Conservation (phyloP, 2,329 filamentous ascomycete genomes). For the Dactylonectria macrodidyma region DNA sequence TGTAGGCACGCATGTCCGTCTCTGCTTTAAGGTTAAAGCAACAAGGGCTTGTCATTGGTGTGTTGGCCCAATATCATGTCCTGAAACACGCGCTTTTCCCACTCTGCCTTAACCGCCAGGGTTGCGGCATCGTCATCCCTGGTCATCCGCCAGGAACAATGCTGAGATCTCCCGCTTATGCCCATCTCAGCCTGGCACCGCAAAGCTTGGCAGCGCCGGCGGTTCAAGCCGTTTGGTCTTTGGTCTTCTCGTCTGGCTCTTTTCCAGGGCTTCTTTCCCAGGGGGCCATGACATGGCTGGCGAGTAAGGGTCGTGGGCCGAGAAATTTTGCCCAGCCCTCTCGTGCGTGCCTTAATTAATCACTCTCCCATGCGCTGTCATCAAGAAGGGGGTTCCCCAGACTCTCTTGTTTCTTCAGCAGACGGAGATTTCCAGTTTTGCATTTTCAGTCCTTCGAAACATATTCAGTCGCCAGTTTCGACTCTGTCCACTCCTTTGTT, state of each 20-base stretch:
- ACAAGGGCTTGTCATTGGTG: neutral
- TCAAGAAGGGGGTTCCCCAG: constrained; percentile 4
- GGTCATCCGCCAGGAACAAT: constrained; percentile 33
- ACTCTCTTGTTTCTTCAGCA: neutral
- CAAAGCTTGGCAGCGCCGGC: constrained; percentile 32
- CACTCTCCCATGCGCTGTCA: constrained; percentile 4
- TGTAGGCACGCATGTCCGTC: neutral
- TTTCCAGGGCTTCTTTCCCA: constrained; percentile 16
- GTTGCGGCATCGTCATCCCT: constrained; percentile 14
- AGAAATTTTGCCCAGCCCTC: constrained; percentile 26
- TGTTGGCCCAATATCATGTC: neutral
- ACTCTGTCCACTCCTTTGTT: constrained; percentile 41
- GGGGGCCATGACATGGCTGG: constrained; percentile 10
- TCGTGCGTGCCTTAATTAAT: constrained; percentile 35
- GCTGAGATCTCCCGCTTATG: constrained; percentile 40
- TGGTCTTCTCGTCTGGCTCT: constrained; percentile 10
- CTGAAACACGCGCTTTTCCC: constrained; percentile 21
- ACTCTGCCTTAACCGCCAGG: neutral
- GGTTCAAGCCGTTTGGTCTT: no score
- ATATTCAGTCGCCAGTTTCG: constrained; percentile 30
- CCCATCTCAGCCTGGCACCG: constrained; percentile 22
- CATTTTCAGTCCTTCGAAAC: constrained; percentile 37
- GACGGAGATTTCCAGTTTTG: constrained; percentile 19
- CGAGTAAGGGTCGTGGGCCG: constrained; percentile 20
- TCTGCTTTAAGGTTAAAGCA: constrained; percentile 4